Base-by-base conservation (phyloP, 2,329 filamentous ascomycete species). In the Trichocomaceae sp. region DNA sequence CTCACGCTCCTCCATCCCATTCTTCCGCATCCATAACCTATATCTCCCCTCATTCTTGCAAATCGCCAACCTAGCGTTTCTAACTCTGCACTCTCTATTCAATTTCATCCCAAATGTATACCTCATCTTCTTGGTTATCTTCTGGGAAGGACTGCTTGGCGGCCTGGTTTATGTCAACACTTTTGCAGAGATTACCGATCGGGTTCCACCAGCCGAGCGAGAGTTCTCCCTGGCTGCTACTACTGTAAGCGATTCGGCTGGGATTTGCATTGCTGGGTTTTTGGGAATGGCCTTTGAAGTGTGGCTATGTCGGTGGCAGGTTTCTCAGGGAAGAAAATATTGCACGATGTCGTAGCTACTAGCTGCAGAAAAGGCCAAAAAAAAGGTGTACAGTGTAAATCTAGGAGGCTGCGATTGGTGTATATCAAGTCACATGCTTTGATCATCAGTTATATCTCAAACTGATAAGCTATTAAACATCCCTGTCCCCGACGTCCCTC, bases 161-260 rank as follows among this genome's bases (percentile, higher is more conserved):
- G 93, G 93, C 0, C 78, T 90, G 3, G 93, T 97, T 0, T 99
- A 99, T 64, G 91, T 97, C 57, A 95, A 92, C 64, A 96, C 91
- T 0, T 99, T 97, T 71, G 90, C 91, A 0, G 88, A 95, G 67
- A 96, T 99, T 58, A 86, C 90, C 68, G 90, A 96, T 64, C 84
- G 85, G 6, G 84, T 96, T 1, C 83, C 84, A 0, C 75, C 79
- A 4, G 81, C 84, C 31, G 90, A 96, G 52, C 81, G 92, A 5
- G 93, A 99, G 72, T 97, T 97, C 66, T 95, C 89, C 57, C 75
- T 99, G 1, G 85, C 88, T 0, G 92, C 91, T 0, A 93, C 90
- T 2, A 95, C 87, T 23, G 92, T 96, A 41, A 95, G 90, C 66
- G 93, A 97, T 69, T 93, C 88, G 41, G 91, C 77, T 0, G 92